Conservation (phyloP, 2,329 filamentous ascomycete species). For the Teratosphaeria gauchensis region DNA sequence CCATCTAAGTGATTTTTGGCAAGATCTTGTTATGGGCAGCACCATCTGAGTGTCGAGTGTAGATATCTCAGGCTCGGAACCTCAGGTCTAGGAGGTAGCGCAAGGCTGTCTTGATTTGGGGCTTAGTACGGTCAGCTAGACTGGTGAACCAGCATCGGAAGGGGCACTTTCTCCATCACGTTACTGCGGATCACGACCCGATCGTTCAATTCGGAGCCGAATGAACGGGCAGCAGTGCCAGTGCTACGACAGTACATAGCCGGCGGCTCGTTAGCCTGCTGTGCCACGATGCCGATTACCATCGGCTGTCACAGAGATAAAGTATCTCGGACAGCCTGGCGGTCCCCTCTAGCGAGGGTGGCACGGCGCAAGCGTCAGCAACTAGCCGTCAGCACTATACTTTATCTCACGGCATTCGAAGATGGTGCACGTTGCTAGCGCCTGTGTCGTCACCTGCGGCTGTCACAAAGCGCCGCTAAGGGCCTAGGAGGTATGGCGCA, state of each 20-base stretch:
- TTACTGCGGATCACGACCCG: not conserved
- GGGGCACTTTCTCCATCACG: too few relatives aligned
- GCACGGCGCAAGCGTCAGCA: not conserved
- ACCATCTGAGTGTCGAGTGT: too few relatives aligned
- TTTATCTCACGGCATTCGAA: conserved; percentile 5
- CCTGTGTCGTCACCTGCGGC: not conserved
- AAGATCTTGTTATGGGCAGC: not conserved
- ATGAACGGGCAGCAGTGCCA: too few relatives aligned
- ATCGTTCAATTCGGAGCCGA: not conserved
- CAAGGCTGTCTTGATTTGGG: too few relatives aligned
- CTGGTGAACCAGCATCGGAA: too few relatives aligned
- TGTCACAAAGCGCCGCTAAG: conserved; percentile 1
- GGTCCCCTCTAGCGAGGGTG: not conserved
- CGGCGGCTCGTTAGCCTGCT: not conserved
- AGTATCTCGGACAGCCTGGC: not conserved
- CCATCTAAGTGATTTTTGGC: not conserved
- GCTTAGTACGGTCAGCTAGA: too few relatives aligned
- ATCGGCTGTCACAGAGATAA: not conserved
- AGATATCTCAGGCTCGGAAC: too few relatives aligned
- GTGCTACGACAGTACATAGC: not conserved
- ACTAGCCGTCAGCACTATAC: not conserved
- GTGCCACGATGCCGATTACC: not conserved
- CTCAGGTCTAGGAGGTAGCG: too few relatives aligned
- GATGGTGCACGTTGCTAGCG: conserved; percentile 1
- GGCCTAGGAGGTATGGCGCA: not conserved